phyloP scores from a whole-genome alignment of 164 flowering plant genomes.

The Echeveria elegans region DNA sequence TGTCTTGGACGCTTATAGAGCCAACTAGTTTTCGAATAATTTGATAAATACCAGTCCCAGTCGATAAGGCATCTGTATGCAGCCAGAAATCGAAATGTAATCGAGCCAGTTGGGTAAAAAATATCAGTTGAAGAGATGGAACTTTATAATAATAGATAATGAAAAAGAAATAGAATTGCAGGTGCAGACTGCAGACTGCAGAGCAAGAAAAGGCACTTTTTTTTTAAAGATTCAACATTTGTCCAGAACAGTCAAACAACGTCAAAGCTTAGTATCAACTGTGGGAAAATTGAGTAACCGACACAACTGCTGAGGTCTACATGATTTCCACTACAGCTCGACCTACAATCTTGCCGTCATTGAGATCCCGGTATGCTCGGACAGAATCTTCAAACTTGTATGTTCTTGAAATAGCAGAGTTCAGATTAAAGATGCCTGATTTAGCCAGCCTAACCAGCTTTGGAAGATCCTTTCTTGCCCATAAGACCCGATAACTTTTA shows the following conservation, averaged over 20 bases:
- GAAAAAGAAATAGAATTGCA: too few species aligned
- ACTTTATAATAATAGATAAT: too few species aligned
- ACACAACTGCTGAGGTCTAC: slow-evolving; percentile 17
- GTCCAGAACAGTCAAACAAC: not conserved
- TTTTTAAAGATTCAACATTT: not conserved
- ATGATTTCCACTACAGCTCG: slow-evolving; percentile 82
- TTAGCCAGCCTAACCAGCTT: slow-evolving; percentile 73
- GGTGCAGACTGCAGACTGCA: too few species aligned
- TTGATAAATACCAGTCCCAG: too few species aligned
- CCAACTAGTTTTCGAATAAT: too few species aligned
- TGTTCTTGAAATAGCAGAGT: slow-evolving; percentile 63
- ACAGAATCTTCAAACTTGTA: slow-evolving; percentile 75
- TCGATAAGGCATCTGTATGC: too few species aligned
- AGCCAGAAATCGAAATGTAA: too few species aligned
- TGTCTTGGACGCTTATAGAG: too few species aligned
- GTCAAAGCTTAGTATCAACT: not conserved
- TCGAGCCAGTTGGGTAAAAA: too few species aligned
- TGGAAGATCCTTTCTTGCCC: slow-evolving; percentile 77
- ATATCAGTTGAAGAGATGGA: too few species aligned
- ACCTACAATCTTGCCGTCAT: slow-evolving; percentile 60
- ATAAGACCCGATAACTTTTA: slow-evolving; percentile 66
- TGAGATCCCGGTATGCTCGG: slow-evolving; percentile 69
- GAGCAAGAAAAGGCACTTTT: too few species aligned
- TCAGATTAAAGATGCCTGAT: slow-evolving; percentile 67
- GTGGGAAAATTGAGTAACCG: not conserved